phyloP scores from a whole-genome alignment of 495 filamentous ascomycete genomes.

The Bacidia rubella region DNA sequence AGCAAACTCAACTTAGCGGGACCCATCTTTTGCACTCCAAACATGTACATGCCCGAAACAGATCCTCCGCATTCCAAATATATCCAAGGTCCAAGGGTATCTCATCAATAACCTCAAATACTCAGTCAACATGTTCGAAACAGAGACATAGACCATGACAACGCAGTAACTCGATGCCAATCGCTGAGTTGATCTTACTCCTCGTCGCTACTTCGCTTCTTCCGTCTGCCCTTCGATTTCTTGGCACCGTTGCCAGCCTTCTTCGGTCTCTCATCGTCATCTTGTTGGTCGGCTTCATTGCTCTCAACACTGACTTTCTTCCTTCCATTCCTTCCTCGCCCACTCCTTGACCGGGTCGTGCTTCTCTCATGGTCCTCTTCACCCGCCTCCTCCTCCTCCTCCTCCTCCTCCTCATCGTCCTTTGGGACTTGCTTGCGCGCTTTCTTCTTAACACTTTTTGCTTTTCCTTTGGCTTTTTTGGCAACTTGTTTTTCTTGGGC shows the following conservation, averaged over 20 bases:
- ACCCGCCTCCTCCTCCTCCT: conserved; percentile 14
- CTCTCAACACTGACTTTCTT: conserved; percentile 7
- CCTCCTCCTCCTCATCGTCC: background rate
- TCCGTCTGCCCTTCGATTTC: conserved; percentile 10
- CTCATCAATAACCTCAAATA: too few species aligned
- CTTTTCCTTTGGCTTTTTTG: conserved; percentile 30
- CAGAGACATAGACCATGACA: too few species aligned
- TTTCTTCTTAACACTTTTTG: conserved; percentile 25
- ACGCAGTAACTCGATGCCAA: too few species aligned
- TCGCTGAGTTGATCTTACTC: too few species aligned
- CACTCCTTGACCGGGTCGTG: conserved; percentile 20
- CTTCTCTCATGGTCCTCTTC: conserved; percentile 16
- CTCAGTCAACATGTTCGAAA: too few species aligned
- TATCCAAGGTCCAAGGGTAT: too few species aligned
- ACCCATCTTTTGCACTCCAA: too few species aligned
- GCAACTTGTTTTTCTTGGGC: conserved; percentile 45
- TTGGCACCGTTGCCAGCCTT: conserved; percentile 1
- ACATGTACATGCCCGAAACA: too few species aligned
- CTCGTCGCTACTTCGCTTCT: conserved; percentile 21
- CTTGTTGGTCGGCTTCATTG: conserved; percentile 9
- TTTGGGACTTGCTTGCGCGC: conserved; percentile 14
- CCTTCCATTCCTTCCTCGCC: conserved; percentile 12
- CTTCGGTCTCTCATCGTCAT: conserved; percentile 13
- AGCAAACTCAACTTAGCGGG: background rate
- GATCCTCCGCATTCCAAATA: too few species aligned